These are phyloP conservation scores for Ulota crispa DNA, from an alignment of 225 moss, liverwort and hornwort genomes.

Conservation along the genomic window DNA sequence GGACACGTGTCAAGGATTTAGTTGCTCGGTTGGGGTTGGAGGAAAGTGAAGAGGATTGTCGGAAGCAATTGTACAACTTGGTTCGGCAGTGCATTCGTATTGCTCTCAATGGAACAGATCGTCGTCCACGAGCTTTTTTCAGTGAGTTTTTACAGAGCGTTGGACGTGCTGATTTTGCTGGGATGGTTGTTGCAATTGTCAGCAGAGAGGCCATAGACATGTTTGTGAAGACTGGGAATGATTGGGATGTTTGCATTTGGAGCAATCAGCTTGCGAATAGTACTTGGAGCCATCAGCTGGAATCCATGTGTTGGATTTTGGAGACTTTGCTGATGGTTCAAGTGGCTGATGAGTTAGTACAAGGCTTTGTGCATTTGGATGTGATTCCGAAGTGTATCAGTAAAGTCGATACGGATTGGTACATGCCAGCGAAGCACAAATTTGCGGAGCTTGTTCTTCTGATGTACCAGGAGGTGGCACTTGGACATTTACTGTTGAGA, in stretches of 20 bases:
- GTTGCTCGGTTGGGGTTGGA: slow-evolving; percentile 25
- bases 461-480: slow-evolving; percentile 20
- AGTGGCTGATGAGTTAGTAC: slow-evolving; percentile 23
- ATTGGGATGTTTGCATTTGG: slow-evolving; percentile 20
- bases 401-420: slow-evolving; percentile 17
- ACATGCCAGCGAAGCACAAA: background rate
- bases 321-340: slow-evolving; percentile 11
- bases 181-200: slow-evolving; percentile 5
- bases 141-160: background rate
- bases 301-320: slow-evolving; percentile 24
- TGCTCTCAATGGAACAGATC: slow-evolving; percentile 8
- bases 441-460: slow-evolving; percentile 11
- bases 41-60: slow-evolving; percentile 18
- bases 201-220: slow-evolving; percentile 25
- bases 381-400: slow-evolving; percentile 12
- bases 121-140: slow-evolving; percentile 12
- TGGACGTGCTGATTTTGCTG: background rate
- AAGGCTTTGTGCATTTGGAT: slow-evolving; percentile 9
- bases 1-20: slow-evolving; percentile 12
- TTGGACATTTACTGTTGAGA: slow-evolving; percentile 14
- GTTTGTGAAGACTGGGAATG: slow-evolving; percentile 11
- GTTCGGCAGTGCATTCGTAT: slow-evolving; percentile 9
- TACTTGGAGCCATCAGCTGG: slow-evolving; percentile 10
- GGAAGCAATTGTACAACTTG: background rate
- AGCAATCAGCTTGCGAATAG: background rate